Base-by-base conservation (phyloP, 179 eudicot species). In the Dionaea muscipula region DNA sequence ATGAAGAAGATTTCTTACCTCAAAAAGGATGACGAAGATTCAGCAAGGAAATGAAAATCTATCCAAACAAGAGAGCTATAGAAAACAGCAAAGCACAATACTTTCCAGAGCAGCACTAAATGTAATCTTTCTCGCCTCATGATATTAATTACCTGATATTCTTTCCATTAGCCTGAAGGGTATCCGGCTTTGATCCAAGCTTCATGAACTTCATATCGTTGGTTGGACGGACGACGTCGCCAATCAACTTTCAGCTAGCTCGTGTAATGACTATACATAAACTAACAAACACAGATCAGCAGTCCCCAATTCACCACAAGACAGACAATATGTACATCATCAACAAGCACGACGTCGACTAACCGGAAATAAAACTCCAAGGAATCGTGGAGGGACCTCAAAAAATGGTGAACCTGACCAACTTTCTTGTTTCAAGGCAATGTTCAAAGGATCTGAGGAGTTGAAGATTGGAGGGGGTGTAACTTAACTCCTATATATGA, bases 131-230 rank as follows among this genome's bases (percentile, higher is more conserved):
- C n/a, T n/a, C n/a, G n/a, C n/a, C n/a, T n/a, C n/a, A n/a, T n/a
- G n/a, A n/a, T n/a, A n/a, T n/a, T 4, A 28, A 28, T 72, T 45
- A 85, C 96, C 96, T 77, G 67, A 75, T 64, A 72, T 75, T 71
- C 61, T 83, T 72, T 37, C 76, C 88, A 37, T 83, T 91, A 40
- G 66, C 73, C 74, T 81, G 95, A 69, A 89, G 81, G 39, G 78
- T 56, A 75, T 89, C 96, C 2, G 86, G 82, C 66, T 82, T 89
- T 48, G 96, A 85, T 68, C 96, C 96, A 63, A 89, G 94, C 73
- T 89, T 89, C 96, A 89, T 89, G 71, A 89, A 89, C 93, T 89
- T 89, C 96, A 89, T 89, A 70, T 62, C 81, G 63, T 26, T 43
- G 53, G 26, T 28, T 31, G 64, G 68, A 65, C 68, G 68, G 75